Conservation (phyloP, 768 basidiomycete species). For the Mycena amicta region DNA sequence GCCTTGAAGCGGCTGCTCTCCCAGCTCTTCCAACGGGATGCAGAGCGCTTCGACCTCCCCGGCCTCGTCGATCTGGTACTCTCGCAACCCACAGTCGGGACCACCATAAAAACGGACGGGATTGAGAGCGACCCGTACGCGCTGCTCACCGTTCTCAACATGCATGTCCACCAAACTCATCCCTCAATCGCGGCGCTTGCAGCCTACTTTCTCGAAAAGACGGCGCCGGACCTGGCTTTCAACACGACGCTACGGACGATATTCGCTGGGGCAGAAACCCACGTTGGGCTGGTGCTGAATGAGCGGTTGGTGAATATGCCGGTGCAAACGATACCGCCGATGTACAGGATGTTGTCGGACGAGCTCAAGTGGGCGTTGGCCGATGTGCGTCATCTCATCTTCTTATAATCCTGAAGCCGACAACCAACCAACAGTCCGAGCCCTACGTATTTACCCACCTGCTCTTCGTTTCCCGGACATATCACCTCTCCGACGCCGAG, state of each 20-base stretch:
- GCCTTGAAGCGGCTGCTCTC: slow-evolving; percentile 75
- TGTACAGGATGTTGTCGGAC: slow-evolving; percentile 86
- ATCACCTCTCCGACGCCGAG: slow-evolving; percentile 72
- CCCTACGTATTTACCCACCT: slow-evolving; percentile 75
- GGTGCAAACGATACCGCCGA: slow-evolving; percentile 86
- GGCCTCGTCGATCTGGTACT: slow-evolving; percentile 82
- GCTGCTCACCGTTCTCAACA: slow-evolving; percentile 80
- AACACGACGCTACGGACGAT: slow-evolving; percentile 56
- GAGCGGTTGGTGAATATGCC: slow-evolving; percentile 96
- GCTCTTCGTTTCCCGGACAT: slow-evolving; percentile 77
- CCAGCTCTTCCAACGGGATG: slow-evolving; percentile 77
- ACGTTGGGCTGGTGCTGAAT: slow-evolving; percentile 83
- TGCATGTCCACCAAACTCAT: slow-evolving; percentile 71
- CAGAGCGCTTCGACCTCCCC: slow-evolving; percentile 67
- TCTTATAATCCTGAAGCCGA: too few species aligned
- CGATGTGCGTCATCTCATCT: slow-evolving; percentile 64
- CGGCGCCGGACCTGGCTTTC: slow-evolving; percentile 49
- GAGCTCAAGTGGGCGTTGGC: slow-evolving; percentile 77
- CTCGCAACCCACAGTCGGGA: slow-evolving; percentile 74
- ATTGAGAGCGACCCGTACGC: slow-evolving; percentile 90
- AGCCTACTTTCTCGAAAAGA: slow-evolving; percentile 69
- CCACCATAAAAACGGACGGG: slow-evolving; percentile 91
- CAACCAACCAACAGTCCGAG: slow-evolving; percentile 42
- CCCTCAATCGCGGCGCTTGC: slow-evolving; percentile 70
- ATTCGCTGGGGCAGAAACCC: slow-evolving; percentile 50